Conservation (phyloP, 176 grass and related monocot genomes). For the Tillandsia fasciculata region DNA sequence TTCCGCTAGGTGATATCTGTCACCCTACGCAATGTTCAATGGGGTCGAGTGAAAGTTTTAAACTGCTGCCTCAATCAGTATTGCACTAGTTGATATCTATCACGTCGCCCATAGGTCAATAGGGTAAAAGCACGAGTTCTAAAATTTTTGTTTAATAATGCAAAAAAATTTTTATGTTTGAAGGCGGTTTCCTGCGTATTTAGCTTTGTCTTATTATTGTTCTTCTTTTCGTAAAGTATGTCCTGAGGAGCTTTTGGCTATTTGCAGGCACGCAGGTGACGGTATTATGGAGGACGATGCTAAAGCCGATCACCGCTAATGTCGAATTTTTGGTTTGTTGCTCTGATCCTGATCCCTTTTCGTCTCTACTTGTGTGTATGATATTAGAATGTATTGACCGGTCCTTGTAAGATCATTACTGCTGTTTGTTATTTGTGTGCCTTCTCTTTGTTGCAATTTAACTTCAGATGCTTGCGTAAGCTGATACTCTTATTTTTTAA, state of each 20-base stretch:
- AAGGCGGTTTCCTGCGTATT: too few species aligned
- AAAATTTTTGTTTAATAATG: not conserved
- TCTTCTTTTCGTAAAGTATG: not conserved
- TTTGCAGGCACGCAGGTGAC: constrained; percentile 33
- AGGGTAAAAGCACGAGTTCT: not conserved
- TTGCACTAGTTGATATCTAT: too few species aligned
- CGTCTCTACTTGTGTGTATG: not conserved
- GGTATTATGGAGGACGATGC: constrained; percentile 39
- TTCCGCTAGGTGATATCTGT: not conserved
- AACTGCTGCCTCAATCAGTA: not conserved
- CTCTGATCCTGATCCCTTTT: not conserved
- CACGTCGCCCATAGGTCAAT: not conserved
- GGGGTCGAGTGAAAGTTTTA: too few species aligned
- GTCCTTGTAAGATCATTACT: not conserved
- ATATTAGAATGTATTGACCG: not conserved
- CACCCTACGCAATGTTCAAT: not conserved
- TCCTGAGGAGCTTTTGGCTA: not conserved
- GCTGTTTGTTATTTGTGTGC: not conserved
- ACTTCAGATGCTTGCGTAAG: not conserved
- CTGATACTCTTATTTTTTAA: too few species aligned
- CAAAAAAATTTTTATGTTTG: not conserved
- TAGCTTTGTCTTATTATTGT: not conserved
- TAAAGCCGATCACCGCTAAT: constrained; percentile 28
- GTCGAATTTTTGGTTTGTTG: not conserved
- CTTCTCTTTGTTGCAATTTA: not conserved